These are phyloP conservation scores for Pelagomonas calceolata DNA, from an alignment of 108 stramenopile genomes.

Conservation along the genomic window DNA sequence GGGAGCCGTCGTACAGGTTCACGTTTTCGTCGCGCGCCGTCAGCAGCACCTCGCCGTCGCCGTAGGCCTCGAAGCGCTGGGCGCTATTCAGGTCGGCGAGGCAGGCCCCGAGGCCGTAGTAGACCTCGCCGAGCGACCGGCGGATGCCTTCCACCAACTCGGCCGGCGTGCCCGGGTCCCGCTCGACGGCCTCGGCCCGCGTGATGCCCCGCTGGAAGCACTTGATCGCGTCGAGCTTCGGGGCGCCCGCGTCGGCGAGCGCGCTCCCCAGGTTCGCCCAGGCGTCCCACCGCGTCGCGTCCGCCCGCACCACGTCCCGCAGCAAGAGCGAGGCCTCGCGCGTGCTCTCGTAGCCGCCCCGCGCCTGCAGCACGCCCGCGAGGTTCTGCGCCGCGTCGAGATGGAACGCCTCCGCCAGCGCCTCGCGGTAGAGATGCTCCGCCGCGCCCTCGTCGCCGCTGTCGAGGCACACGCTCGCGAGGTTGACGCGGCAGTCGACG, in stretches of 20 bases:
- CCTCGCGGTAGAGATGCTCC: neutral
- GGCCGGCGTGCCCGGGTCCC: too few relatives aligned
- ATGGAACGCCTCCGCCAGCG: neutral
- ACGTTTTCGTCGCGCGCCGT: neutral
- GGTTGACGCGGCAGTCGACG: neutral
- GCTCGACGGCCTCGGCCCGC: neutral
- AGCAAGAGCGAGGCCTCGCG: constrained; percentile 27
- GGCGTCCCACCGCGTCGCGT: constrained; percentile 32
- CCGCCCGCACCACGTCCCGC: constrained; percentile 18
- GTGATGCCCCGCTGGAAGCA: neutral
- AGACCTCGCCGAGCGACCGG: neutral
- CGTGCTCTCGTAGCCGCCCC: constrained; percentile 19
- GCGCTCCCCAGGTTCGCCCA: constrained; percentile 38
- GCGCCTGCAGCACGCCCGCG: constrained; percentile 33
- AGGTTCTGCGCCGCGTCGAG: constrained; percentile 18
- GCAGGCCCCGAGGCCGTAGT: neutral
- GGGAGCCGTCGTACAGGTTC: constrained; percentile 5
- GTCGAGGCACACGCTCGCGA: neutral
- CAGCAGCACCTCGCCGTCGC: neutral
- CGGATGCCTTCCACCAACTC: neutral
- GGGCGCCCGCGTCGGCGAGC: constrained; percentile 25
- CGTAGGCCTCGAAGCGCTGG: neutral
- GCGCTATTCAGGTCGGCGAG: neutral
- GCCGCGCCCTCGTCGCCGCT: neutral
- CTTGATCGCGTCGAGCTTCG: neutral